Evolutionary conservation across 208 protist species (phyloP), one percentile per base, ranked within the genome.

Genomic region (Acanthamoeba lenticulata): DNA sequence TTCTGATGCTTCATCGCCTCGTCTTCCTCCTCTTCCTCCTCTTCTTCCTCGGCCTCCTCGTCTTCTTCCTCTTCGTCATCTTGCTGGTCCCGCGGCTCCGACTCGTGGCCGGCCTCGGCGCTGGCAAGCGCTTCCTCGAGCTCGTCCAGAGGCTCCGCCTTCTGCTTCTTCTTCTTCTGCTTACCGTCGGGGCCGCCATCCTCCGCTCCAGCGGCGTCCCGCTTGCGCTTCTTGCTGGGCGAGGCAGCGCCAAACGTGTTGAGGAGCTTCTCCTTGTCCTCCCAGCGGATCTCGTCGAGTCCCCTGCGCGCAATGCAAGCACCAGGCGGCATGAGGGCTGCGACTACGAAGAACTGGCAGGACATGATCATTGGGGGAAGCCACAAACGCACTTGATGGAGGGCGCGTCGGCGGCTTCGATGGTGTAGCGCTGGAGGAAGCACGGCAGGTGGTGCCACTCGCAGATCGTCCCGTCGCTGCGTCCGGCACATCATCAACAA

Each of bases 1-100:
- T 57, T 86, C 77, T 86, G 69, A 11, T 45, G 38, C 69, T 81
- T 47, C 69, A 81, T 81, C 69, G 69, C 69, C 19, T 77, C 67
- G 67, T 60, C 15, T 21, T 60, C 52, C 52, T 77, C 67, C 67
- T 77, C 67, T 21, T 36, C 67, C 29, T 77, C 67, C 29, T n/a
- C 62, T 44, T 15, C 34, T 32, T 81, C 69, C 19, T 29, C 69
- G 60, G 45, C 45, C 4, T 13, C 15, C 7, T n/a, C n/a, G n/a
- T n/a, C n/a, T n/a, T n/a, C n/a, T n/a, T n/a, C n/a, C n/a, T n/a
- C n/a, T n/a, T n/a, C n/a, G n/a, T n/a, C n/a, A n/a, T n/a, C n/a
- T n/a, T n/a, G n/a, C n/a, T 9, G 9, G 69, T 81, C 38, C 34
- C 34, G 34, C 2, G 69, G 69, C 69, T 47, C 69, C 17, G 40